Base-by-base conservation (phyloP, 805 yeast species). In the Hyphopichia homilentoma region DNA sequence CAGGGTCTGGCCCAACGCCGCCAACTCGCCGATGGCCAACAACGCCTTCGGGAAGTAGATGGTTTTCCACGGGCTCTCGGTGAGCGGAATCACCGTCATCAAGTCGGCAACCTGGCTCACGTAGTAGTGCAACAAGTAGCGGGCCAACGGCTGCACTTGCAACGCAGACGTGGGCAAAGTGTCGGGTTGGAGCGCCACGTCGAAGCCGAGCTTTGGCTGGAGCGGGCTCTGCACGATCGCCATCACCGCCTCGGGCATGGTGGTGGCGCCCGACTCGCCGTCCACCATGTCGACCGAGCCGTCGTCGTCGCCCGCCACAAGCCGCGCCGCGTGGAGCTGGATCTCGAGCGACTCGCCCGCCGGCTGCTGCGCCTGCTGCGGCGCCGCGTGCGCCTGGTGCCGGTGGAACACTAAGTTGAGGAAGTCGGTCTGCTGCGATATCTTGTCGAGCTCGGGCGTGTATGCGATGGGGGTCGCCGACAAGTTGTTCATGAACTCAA, bases 1-100 rank as follows among this genome's bases (percentile, higher is more conserved):
- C 1, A 89, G 74, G 0, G 95, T 83, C 32, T 65, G 65, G 0
- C 95, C 95, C 25, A 80, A 54, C 2, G 88, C 79, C 17, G 80
- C 74, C 16, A 85, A 59, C 49, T 87, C 95, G 4, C 95, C 95
- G 16, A 87, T 65, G 0, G 95, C 95, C 65, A 75, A 68, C 20
- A 84, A 57, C 1, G 95, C 95, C 30, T 93, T 59, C 0, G 95
- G 95, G 39, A 86, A 78, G 55, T 84, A 86, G n/a, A 85, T 77
- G 2, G 82, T 78, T 46, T 81, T 82, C 95, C 95, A 87, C 1
- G 95, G 95, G 50, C 84, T 87, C 40, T 81, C 83, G 0, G 84
- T 76, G 30, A 79, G 66, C 1, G 79, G 76, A 15, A 81, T 74
- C 3, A 81, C 87, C 0, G 86, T 76, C 87, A 82, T 80, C 33